A percentile compares a stretch with the other conserved stretches of the same genome.
These are phyloP conservation scores for Epichloe sibirici DNA, from an alignment of 2,329 filamentous ascomycete genomes.

Conservation along the genomic window DNA sequence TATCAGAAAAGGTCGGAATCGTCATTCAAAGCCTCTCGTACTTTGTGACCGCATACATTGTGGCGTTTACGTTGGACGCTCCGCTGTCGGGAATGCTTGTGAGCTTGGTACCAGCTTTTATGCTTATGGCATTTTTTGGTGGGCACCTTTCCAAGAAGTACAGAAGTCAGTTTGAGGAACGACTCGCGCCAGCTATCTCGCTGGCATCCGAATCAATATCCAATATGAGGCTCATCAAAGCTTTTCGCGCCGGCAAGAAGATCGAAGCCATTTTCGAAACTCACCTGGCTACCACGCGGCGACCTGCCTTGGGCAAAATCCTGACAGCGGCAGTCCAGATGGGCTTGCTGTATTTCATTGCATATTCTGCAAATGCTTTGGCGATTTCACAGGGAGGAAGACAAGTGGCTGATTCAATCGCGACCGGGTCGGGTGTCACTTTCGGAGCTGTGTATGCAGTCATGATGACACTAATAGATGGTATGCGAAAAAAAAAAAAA, in stretches of 20 bases:
- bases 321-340: slow-evolving; percentile 41
- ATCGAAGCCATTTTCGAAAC: slow-evolving; percentile 30
- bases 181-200: slow-evolving; percentile 36
- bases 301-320: slow-evolving; percentile 43
- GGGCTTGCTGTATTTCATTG: slow-evolving; percentile 54
- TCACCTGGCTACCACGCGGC: slow-evolving; percentile 32
- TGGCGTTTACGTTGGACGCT: slow-evolving; percentile 34
- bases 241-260: slow-evolving; percentile 38
- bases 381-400: slow-evolving; percentile 55
- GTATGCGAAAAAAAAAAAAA: slow-evolving; percentile 12
- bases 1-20: slow-evolving; percentile 52
- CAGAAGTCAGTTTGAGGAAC: slow-evolving; percentile 28
- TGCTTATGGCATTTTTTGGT: slow-evolving; percentile 40
- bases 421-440: slow-evolving; percentile 23
- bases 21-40: slow-evolving; percentile 34
- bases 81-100: slow-evolving; percentile 45
- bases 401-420: slow-evolving; percentile 21
- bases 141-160: slow-evolving; percentile 37
- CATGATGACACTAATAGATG: slow-evolving; percentile 42
- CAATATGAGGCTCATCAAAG: slow-evolving; percentile 26
- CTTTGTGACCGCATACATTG: slow-evolving; percentile 40
- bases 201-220: slow-evolving; percentile 43
- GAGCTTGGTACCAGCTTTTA: slow-evolving; percentile 41
- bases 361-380: slow-evolving; percentile 50
- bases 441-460: slow-evolving; percentile 41